Conservation (phyloP, 176 grass and related monocot species). For the Melocanna baccifera region DNA sequence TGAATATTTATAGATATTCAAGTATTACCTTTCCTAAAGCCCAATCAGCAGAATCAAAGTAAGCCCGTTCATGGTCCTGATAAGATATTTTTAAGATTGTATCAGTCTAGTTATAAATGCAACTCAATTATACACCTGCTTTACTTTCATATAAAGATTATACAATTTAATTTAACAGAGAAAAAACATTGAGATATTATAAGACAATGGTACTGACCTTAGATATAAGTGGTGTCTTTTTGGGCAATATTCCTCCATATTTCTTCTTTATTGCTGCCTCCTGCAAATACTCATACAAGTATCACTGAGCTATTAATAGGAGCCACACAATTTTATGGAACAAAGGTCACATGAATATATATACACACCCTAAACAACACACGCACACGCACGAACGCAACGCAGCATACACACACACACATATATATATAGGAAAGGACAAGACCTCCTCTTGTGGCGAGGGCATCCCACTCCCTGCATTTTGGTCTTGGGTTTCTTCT, state of each 20-base stretch:
- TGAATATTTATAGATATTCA: background rate
- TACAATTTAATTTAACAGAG: background rate
- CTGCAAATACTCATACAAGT: constrained; percentile 30
- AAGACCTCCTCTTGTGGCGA: constrained; percentile 59
- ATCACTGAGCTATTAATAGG: background rate
- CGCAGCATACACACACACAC: too few relatives aligned
- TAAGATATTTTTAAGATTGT: constrained; percentile 28
- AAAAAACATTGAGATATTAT: background rate
- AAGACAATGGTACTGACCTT: constrained; percentile 47
- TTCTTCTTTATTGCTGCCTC: constrained; percentile 82
- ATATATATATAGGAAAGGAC: background rate
- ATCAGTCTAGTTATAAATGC: background rate
- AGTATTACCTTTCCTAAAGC: constrained; percentile 83
- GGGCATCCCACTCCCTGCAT: constrained; percentile 42
- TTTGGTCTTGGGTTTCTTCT: constrained; percentile 50
- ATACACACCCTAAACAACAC: background rate
- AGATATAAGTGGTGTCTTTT: constrained; percentile 79
- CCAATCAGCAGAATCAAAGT: constrained; percentile 98
- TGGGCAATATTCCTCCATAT: constrained; percentile 70
- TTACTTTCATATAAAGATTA: background rate
- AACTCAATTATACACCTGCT: background rate
- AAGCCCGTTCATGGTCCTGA: constrained; percentile 89
- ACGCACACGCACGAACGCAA: too few relatives aligned
- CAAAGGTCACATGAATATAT: background rate
- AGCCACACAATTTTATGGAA: background rate